A percentile compares a stretch with the other conserved stretches of the same genome.
These are phyloP conservation scores for Zopfochytrium polystomum DNA, from an alignment of 371 early-diverging fungal species.

Conservation along the genomic window DNA sequence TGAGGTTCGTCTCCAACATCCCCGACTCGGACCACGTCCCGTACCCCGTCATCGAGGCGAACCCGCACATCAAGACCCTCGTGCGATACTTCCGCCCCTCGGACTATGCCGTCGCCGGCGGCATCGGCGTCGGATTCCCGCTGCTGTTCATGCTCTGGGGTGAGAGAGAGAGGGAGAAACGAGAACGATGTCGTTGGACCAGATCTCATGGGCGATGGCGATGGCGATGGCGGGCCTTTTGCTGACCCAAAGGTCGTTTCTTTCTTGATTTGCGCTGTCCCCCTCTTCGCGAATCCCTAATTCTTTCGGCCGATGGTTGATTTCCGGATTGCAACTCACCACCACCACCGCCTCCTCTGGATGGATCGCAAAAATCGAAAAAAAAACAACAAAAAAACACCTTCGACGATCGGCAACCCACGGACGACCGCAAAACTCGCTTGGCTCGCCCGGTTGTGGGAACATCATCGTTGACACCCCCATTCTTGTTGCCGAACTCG, in stretches of 20 bases:
- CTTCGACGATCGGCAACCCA: neutral
- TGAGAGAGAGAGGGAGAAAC: slow-evolving; percentile 36
- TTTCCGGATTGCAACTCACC: neutral
- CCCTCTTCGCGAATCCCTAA: neutral
- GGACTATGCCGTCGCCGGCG: slow-evolving; percentile 74
- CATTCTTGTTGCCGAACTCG: slow-evolving; percentile 27
- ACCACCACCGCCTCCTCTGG: neutral
- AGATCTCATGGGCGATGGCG: too few species aligned
- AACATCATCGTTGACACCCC: neutral
- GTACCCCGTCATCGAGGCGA: slow-evolving; percentile 41
- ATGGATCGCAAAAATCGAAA: too few species aligned
- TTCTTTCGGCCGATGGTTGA: neutral
- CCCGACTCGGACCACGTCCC: slow-evolving; percentile 47
- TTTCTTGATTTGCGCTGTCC: too few species aligned
- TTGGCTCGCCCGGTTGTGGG: neutral
- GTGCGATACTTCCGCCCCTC: slow-evolving; percentile 82
- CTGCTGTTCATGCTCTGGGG: slow-evolving; percentile 70
- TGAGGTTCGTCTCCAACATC: slow-evolving; percentile 38
- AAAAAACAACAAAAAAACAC: too few species aligned
- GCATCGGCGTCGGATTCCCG: slow-evolving; percentile 71
- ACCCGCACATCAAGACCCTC: slow-evolving; percentile 75
- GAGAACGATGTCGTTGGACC: neutral
- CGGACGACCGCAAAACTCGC: neutral
- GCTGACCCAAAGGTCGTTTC: too few species aligned
- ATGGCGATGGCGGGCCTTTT: too few species aligned